Percentiles rank a stretch among this genome's conserved stretches.
phyloP scores from a whole-genome alignment of 106 monocot species.

The Amphibolis antarctica region DNA sequence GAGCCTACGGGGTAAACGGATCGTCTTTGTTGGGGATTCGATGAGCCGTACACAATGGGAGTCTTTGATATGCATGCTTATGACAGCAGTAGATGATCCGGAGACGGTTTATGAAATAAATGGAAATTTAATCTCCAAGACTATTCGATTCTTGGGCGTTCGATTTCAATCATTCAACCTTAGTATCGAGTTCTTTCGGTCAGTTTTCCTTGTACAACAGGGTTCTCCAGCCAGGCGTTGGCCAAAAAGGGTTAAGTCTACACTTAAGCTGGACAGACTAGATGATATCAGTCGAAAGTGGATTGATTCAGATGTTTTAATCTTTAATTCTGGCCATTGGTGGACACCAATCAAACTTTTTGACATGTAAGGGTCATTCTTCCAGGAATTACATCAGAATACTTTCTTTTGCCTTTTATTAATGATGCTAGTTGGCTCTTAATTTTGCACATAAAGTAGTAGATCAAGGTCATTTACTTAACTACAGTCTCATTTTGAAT shows the following conservation, averaged over 20 bases:
- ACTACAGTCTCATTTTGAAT: neutral
- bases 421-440: neutral
- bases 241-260: slow-evolving; percentile 43
- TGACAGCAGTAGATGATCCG: slow-evolving; percentile 64
- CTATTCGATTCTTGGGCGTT: slow-evolving; percentile 72
- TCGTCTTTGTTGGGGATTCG: slow-evolving; percentile 91
- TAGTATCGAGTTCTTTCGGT: slow-evolving; percentile 79
- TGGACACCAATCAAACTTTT: slow-evolving; percentile 90
- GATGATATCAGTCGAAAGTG: slow-evolving; percentile 65
- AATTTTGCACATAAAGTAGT: neutral
- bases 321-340: slow-evolving; percentile 98
- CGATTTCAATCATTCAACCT: slow-evolving; percentile 58
- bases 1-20: slow-evolving; percentile 57
- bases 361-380: slow-evolving; percentile 54
- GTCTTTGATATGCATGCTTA: slow-evolving; percentile 87
- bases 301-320: slow-evolving; percentile 72
- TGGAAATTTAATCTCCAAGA: slow-evolving; percentile 76
- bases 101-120: slow-evolving; percentile 75
- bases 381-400: neutral
- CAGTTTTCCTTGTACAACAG: slow-evolving; percentile 69
- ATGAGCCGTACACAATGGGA: slow-evolving; percentile 99
- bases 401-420: neutral
- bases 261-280: slow-evolving; percentile 71
- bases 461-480: neutral
- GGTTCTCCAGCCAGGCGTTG: slow-evolving; percentile 34